These are phyloP conservation scores for Pichia paraexigua DNA, from an alignment of 805 yeast genomes.

Conservation along the genomic window DNA sequence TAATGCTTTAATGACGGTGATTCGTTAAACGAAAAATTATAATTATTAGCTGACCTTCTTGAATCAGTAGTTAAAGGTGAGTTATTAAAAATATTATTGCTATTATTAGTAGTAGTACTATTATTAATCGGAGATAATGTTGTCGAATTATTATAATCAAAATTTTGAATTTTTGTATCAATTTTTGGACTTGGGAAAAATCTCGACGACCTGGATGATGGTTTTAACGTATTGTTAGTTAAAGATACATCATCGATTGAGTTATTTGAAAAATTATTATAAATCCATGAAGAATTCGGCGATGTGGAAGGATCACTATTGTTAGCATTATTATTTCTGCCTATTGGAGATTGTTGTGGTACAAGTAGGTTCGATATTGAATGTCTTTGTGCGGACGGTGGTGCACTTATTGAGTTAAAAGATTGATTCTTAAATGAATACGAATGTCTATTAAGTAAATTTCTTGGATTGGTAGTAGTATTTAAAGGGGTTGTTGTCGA, in stretches of 20 bases:
- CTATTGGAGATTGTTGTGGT: background rate
- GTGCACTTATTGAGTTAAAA: background rate
- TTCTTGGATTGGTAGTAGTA: background rate
- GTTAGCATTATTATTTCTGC: background rate
- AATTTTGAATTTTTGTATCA: background rate
- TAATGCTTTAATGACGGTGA: background rate
- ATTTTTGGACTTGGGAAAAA: conserved; percentile 29
- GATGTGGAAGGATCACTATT: conserved; percentile 9
- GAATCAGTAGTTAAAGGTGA: background rate
- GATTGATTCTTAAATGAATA: background rate
- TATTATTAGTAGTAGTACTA: background rate
- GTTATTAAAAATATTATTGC: background rate
- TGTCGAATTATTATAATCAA: background rate
- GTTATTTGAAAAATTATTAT: conserved; percentile 11
- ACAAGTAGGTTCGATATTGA: background rate
- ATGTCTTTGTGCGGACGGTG: background rate
- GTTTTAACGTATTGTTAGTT: conserved; percentile 10
- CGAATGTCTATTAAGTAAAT: background rate
- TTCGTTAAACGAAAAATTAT: background rate
- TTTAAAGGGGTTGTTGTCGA: background rate
- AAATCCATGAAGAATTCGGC: background rate
- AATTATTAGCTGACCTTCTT: background rate
- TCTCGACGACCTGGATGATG: conserved; percentile 14
- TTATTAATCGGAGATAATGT: background rate
- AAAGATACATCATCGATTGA: conserved; percentile 18